Conservation (phyloP, 1,284 basidiomycete species). For the Heterobasidion occidentale region DNA sequence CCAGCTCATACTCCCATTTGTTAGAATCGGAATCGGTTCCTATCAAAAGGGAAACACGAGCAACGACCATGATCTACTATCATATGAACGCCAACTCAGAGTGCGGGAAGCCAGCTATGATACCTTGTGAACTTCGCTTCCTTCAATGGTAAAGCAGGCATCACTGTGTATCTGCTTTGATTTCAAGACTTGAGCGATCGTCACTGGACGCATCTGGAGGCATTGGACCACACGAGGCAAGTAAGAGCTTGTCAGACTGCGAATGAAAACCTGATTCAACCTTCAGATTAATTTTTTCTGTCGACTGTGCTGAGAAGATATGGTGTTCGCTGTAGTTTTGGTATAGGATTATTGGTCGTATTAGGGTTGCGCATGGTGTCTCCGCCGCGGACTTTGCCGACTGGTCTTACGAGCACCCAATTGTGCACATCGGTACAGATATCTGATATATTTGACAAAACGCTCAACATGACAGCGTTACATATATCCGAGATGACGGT, state of each 20-base stretch:
- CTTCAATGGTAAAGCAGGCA: not conserved
- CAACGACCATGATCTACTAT: not conserved
- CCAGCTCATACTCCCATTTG: not conserved
- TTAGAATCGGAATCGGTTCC: not conserved
- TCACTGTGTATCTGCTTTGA: not conserved
- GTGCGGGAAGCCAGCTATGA: not conserved
- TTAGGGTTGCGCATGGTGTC: too few relatives aligned
- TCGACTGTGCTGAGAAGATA: too few relatives aligned
- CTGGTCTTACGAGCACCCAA: too few relatives aligned
- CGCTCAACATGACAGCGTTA: not conserved
- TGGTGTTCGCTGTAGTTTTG: too few relatives aligned
- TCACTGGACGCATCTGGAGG: not conserved
- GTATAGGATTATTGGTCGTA: too few relatives aligned
- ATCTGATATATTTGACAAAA: not conserved
- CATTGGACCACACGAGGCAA: too few relatives aligned
- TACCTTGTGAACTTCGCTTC: not conserved
- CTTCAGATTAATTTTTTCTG: too few relatives aligned
- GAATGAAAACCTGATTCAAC: too few relatives aligned
- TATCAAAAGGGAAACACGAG: not conserved
- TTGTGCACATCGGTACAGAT: not conserved
- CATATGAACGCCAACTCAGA: not conserved
- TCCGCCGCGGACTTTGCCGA: too few relatives aligned
- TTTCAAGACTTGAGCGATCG: not conserved
- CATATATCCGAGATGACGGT: too few relatives aligned
- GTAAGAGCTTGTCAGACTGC: too few relatives aligned